These are phyloP conservation scores for California macrophylla DNA, from an alignment of 441 rosid genomes.

Conservation along the genomic window DNA sequence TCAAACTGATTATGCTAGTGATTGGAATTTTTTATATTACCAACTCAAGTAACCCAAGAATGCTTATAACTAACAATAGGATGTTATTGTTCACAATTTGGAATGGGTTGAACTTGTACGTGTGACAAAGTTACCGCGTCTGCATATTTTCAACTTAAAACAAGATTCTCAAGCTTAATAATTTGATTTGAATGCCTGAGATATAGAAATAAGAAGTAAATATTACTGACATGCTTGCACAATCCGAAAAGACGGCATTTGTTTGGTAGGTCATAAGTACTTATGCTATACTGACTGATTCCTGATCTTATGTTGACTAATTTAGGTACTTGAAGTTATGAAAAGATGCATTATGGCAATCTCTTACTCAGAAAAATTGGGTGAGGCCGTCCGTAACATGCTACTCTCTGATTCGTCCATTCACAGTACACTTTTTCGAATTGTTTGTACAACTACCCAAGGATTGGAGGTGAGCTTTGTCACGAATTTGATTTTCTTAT, in stretches of 20 bases:
- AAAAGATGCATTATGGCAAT: constrained; percentile 51
- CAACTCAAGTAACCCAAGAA: background rate
- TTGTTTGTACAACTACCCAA: constrained; percentile 59
- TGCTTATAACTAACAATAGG: background rate
- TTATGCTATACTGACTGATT: constrained; percentile 8
- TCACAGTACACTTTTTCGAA: constrained; percentile 52
- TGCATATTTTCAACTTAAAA: constrained; percentile 1
- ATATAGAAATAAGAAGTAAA: background rate
- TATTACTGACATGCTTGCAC: background rate
- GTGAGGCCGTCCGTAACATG: constrained; percentile 46
- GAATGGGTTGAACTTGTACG: background rate
- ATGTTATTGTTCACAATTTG: background rate
- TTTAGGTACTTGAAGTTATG: constrained; percentile 68
- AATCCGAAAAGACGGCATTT: background rate
- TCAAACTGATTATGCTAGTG: background rate
- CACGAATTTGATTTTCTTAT: constrained; percentile 13
- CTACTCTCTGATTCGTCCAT: constrained; percentile 77
- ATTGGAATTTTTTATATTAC: background rate
- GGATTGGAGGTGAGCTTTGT: constrained; percentile 65
- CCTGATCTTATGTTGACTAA: constrained; percentile 13
- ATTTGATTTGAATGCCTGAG: background rate
- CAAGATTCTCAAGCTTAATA: background rate
- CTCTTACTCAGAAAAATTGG: constrained; percentile 44
- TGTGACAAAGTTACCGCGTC: background rate
- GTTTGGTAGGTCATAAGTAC: background rate